phyloP scores from a whole-genome alignment of 108 stramenopile genomes.

The Nitzschia inconspicua region DNA sequence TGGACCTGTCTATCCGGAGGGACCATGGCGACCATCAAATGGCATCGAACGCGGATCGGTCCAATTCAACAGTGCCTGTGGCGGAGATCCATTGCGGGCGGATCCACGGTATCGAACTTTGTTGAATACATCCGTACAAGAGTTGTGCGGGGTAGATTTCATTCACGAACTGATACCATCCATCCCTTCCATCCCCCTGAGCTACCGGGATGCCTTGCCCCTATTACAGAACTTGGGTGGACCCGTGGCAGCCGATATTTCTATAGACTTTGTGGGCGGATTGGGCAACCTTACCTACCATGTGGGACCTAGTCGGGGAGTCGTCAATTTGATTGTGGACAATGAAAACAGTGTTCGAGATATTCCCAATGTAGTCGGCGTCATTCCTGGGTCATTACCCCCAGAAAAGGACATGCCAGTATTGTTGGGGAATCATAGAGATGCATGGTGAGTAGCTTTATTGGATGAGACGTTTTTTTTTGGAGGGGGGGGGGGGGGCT shows the following conservation, averaged over 20 bases:
- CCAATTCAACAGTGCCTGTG: slow-evolving; percentile 56
- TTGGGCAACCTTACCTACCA: slow-evolving; percentile 39
- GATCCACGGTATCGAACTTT: slow-evolving; percentile 24
- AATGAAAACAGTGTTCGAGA: slow-evolving; percentile 27
- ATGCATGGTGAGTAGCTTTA: slow-evolving; percentile 69
- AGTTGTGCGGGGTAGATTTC: slow-evolving; percentile 38
- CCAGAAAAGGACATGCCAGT: slow-evolving; percentile 40
- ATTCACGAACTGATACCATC: slow-evolving; percentile 40
- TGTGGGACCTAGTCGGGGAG: slow-evolving; percentile 40
- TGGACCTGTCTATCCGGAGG: slow-evolving; percentile 54
- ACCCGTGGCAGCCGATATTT: slow-evolving; percentile 14
- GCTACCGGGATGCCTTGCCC: slow-evolving; percentile 54
- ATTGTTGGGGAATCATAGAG: slow-evolving; percentile 66
- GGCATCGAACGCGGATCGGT: slow-evolving; percentile 62
- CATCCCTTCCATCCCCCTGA: slow-evolving; percentile 56
- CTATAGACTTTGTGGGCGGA: slow-evolving; percentile 35
- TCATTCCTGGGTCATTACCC: slow-evolving; percentile 38
- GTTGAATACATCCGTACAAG: slow-evolving; percentile 19
- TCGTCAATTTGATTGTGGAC: slow-evolving; percentile 18
- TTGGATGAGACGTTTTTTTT: too few species aligned
- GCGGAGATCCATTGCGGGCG: slow-evolving; percentile 56
- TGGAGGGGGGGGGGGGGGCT: too few species aligned
- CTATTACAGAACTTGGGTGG: slow-evolving; percentile 49
- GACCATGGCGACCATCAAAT: slow-evolving; percentile 49
- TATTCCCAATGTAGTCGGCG: slow-evolving; percentile 62